Percentiles rank a stretch among this genome's conserved stretches.
These are phyloP conservation scores for Silene noctiflora DNA, from an alignment of 179 eudicot species.

Conservation along the genomic window DNA sequence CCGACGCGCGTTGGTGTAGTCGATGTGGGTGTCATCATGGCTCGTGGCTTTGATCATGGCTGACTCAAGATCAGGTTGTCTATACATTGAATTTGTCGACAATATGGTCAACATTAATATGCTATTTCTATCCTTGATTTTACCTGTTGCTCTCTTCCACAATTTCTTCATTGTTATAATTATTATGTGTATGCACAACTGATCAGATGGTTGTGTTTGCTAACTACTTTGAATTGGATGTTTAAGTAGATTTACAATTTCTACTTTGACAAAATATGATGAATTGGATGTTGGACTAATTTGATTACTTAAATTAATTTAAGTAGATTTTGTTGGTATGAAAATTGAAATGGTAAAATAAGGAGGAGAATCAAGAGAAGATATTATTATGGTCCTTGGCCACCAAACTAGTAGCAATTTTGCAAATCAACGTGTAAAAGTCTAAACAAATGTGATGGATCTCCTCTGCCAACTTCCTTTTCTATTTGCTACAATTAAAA, in stretches of 20 bases:
- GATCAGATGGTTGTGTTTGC: not conserved
- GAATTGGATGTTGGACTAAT: no score
- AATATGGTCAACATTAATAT: conserved; percentile 35
- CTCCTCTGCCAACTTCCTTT: not conserved
- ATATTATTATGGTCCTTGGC: conserved; percentile 20
- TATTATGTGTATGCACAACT: not conserved
- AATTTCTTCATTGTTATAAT: conserved; percentile 36
- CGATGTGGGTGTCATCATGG: conserved; percentile 54
- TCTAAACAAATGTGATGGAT: not conserved
- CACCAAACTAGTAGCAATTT: conserved; percentile 4
- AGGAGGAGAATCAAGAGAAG: not conserved
- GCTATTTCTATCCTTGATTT: conserved; percentile 64
- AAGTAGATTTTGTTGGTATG: not conserved
- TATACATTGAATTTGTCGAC: conserved; percentile 30
- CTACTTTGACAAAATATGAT: no score
- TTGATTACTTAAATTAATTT: not conserved
- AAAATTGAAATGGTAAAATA: not conserved
- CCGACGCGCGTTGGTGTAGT: conserved; percentile 40
- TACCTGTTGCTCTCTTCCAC: conserved; percentile 57
- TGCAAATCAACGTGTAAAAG: conserved; percentile 13
- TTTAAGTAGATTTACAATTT: no score
- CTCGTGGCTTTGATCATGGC: conserved; percentile 68
- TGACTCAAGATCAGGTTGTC: conserved; percentile 59
- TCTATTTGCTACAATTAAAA: no score
- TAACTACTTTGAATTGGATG: no score